Evolutionary conservation across 306 rosid species (phyloP).

Genomic region (Quillaja saponaria): DNA sequence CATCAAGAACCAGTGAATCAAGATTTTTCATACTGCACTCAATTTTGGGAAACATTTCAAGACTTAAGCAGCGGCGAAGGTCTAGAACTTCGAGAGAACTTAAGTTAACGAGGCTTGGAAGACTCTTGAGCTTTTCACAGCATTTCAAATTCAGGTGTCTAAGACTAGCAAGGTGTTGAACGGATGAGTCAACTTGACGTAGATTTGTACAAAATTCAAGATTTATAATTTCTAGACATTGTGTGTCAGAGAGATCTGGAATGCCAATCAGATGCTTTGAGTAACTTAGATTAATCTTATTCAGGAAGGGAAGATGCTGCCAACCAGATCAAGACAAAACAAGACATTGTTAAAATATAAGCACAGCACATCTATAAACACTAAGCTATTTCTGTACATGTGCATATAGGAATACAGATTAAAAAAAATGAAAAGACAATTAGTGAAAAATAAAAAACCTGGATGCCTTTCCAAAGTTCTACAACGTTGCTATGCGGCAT

Average conservation of each 20-base stretch:
- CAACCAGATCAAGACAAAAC: too few species aligned
- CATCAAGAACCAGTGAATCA: too few species aligned
- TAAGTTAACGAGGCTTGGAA: constrained; percentile 21
- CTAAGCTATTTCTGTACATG: too few species aligned
- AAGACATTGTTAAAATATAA: too few species aligned
- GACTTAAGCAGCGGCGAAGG: too few species aligned
- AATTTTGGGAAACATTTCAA: too few species aligned
- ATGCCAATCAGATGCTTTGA: constrained; percentile 6
- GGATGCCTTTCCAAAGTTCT: constrained; percentile 25
- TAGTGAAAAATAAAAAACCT: not conserved
- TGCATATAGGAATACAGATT: not conserved
- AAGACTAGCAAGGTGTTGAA: constrained; percentile 20
- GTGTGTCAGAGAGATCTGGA: constrained; percentile 23
- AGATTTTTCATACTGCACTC: too few species aligned
- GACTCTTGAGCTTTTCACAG: constrained; percentile 7
- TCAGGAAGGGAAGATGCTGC: too few species aligned
- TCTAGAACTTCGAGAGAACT: constrained; percentile 10
- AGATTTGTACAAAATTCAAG: too few species aligned
- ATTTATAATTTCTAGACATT: too few species aligned
- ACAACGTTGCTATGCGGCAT: constrained; percentile 17
- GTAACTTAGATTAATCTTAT: not conserved
- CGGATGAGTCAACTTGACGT: constrained; percentile 24
- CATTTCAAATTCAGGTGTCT: constrained; percentile 3
- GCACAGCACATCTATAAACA: too few species aligned
- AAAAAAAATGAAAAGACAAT: not conserved